Evolutionary conservation across 2,329 filamentous ascomycete genomes (phyloP), one percentile per base, ranked within the genome.

Genomic region (Neofusicoccum sp.): DNA sequence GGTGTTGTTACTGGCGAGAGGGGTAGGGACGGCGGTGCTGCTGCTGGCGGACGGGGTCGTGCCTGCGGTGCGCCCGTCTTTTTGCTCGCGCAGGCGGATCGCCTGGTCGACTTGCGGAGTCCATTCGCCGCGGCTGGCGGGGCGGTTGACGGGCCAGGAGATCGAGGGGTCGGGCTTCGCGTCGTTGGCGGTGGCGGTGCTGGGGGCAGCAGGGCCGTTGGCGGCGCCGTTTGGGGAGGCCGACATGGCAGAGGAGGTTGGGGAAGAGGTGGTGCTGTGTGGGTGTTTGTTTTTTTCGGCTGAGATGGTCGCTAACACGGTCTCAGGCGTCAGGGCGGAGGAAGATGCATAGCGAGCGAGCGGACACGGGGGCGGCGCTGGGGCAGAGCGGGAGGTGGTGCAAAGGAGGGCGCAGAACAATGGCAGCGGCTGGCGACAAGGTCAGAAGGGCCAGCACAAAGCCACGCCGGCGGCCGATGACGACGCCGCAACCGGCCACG

Each of bases 101-200:
- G 67, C 64, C 7, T 68, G 66, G 39, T 74, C 73, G 16, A 73
- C 64, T 36, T 72, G 67, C 12, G 71, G 68, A 3, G 71, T 70
- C 68, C 70, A 71, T 11, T 67, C 59, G 12, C 68, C 69, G 31
- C 65, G 65, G 22, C 70, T 67, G 9, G 62, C 44, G 6, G 71
- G 69, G 5, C 71, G 70, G 54, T 73, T 71, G 8, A 68, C 61
- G 16, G 72, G 71, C 63, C 70, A 68, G 29, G 75, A 75, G 36
- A 75, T 75, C n/a, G 59, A 33, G n/a, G 47, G 37, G 5, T 44
- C 33, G 31, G 47, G 45, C 34, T 48, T 41, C 29, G 41, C 41
- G 41, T 31, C 9, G 49, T 37, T 47, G 4, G 33, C 29, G 28
- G 11, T 14, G 31, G 37, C 22, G 39, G 37, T n/a, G 48, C 50